phyloP scores from a whole-genome alignment of 2,329 filamentous ascomycete species.

The Beauveria caledonica region DNA sequence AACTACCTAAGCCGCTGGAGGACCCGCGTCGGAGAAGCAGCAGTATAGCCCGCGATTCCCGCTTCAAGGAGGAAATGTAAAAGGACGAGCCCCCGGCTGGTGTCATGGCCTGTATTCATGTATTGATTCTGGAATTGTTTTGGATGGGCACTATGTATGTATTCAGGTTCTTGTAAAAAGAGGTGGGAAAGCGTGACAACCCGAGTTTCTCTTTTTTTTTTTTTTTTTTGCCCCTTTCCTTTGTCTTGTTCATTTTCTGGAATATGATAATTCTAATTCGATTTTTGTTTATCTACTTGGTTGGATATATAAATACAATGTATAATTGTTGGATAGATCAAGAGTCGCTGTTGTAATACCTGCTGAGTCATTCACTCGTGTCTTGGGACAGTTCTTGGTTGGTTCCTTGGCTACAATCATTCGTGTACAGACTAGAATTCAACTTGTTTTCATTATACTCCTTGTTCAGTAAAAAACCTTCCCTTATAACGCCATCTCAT shows the following conservation, averaged over 20 bases:
- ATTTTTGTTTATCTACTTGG: background rate
- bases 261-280: background rate
- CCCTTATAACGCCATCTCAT: background rate
- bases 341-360: too few species aligned
- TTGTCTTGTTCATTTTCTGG: background rate
- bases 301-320: background rate
- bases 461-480: background rate
- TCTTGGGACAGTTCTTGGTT: background rate
- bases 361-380: background rate
- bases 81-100: background rate
- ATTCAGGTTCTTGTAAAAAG: background rate
- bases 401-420: background rate
- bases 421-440: too few species aligned
- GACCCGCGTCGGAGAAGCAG: slow-evolving; percentile 31
- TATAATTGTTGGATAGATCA: background rate
- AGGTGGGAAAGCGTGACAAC: background rate
- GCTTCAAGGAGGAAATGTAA: slow-evolving; percentile 49
- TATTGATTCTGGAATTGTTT: background rate
- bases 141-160: background rate
- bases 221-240: too few species aligned
- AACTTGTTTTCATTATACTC: too few species aligned
- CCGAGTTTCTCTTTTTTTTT: too few species aligned
- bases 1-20: slow-evolving; percentile 28
- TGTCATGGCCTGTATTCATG: background rate
- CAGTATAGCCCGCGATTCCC: slow-evolving; percentile 49